phyloP scores from a whole-genome alignment of 108 stramenopile genomes.

The Skeletonema tropicum region DNA sequence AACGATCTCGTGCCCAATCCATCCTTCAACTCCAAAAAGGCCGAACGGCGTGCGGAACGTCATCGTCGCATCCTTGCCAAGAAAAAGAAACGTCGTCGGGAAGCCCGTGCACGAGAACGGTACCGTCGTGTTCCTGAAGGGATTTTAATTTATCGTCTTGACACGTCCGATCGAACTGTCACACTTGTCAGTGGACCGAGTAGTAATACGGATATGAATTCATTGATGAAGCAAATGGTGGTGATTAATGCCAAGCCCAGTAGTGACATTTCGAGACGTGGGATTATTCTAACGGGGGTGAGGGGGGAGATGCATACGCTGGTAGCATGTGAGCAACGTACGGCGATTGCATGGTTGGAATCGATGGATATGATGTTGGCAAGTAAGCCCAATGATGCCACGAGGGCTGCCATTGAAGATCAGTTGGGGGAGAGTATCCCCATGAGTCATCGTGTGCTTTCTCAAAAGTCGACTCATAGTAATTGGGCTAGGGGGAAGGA shows the following conservation, averaged over 20 bases:
- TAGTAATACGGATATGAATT: constrained; percentile 57
- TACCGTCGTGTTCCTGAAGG: constrained; percentile 81
- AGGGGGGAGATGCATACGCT: constrained; percentile 56
- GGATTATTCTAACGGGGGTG: constrained; percentile 56
- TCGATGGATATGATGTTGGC: constrained; percentile 82
- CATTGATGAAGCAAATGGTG: constrained; percentile 54
- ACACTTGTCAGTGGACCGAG: constrained; percentile 62
- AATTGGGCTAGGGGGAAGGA: constrained; percentile 38
- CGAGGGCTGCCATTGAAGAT: constrained; percentile 11
- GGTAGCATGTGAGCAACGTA: constrained; percentile 85
- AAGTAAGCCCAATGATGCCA: constrained; percentile 11
- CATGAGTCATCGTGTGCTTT: background rate
- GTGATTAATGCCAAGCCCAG: constrained; percentile 61
- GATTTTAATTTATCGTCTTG: constrained; percentile 77
- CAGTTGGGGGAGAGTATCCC: constrained; percentile 8
- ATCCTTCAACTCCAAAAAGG: background rate
- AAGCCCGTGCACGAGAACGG: constrained; percentile 29
- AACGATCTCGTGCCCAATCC: background rate
- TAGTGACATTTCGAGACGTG: constrained; percentile 56
- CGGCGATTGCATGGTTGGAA: constrained; percentile 85
- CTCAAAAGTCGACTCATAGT: background rate
- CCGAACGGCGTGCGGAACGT: constrained; percentile 25
- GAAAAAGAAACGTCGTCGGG: constrained; percentile 49
- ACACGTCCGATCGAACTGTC: constrained; percentile 70
- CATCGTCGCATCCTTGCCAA: constrained; percentile 25